Percentiles rank a stretch among this genome's conserved stretches.
These are phyloP conservation scores for Auriscalpium vulgare DNA, from an alignment of 768 basidiomycete species.

Conservation along the genomic window DNA sequence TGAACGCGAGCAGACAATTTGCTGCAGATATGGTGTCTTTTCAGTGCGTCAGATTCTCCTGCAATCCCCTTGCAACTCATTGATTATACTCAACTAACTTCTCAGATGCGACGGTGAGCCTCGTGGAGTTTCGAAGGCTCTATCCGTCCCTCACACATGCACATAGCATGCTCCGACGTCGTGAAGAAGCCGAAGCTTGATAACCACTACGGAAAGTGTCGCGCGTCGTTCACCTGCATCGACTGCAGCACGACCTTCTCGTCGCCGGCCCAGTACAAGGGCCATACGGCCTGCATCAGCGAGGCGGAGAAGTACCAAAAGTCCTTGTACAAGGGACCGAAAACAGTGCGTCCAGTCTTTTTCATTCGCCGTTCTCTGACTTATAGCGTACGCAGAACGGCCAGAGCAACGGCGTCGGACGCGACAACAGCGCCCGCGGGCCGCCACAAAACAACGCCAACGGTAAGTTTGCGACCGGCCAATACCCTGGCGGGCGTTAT, in stretches of 20 bases:
- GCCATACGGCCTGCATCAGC: constrained; percentile 75
- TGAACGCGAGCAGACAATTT: too few species aligned
- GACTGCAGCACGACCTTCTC: constrained; percentile 86
- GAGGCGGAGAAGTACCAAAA: constrained; percentile 96
- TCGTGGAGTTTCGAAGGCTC: neutral
- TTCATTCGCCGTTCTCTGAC: constrained; percentile 18
- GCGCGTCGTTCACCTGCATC: constrained; percentile 69
- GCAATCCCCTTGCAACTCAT: constrained; percentile 11
- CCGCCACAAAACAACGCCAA: constrained; percentile 4
- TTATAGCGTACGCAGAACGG: neutral
- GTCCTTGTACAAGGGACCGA: constrained; percentile 72
- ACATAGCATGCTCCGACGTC: constrained; percentile 69
- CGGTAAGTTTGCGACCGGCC: constrained; percentile 15
- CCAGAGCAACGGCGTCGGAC: neutral
- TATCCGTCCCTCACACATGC: neutral
- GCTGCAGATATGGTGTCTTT: constrained; percentile 12
- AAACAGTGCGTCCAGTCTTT: constrained; percentile 32
- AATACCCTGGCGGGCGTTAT: constrained; percentile 1
- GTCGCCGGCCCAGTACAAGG: constrained; percentile 69
- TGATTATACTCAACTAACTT: neutral
- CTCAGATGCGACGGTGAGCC: constrained; percentile 18
- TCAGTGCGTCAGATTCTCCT: constrained; percentile 11
- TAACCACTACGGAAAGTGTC: constrained; percentile 57
- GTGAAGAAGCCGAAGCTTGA: constrained; percentile 94
- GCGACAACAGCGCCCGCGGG: constrained; percentile 2